phyloP scores from a whole-genome alignment of 345 rosid species.

The Hirschfeldia incana region DNA sequence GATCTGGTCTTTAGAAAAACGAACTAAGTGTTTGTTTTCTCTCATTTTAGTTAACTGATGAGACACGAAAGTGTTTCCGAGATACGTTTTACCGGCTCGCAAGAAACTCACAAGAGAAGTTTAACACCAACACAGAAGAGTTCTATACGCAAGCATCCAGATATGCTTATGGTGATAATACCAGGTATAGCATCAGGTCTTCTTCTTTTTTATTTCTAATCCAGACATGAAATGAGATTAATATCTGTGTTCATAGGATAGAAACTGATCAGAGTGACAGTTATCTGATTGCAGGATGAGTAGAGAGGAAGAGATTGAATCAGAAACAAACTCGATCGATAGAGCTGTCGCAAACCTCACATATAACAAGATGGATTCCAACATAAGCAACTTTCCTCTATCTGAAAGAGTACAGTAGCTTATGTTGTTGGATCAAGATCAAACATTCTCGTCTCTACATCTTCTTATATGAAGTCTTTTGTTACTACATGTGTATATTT shows the following conservation, averaged over 20 bases:
- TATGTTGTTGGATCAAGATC: constrained; percentile 17
- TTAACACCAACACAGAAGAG: constrained; percentile 28
- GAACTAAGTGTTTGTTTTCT: background rate
- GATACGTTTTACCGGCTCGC: constrained; percentile 91
- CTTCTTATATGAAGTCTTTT: background rate
- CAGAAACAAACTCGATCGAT: constrained; percentile 71
- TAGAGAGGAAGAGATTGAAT: constrained; percentile 47
- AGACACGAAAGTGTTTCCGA: constrained; percentile 71
- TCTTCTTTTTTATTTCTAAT: background rate
- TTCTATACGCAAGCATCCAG: constrained; percentile 24
- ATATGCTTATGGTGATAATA: constrained; percentile 29
- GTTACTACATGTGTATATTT: constrained; percentile 21
- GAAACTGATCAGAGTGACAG: constrained; percentile 10
- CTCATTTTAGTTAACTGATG: constrained; percentile 52
- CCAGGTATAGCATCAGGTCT: constrained; percentile 24
- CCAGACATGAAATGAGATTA: background rate
- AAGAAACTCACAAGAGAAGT: constrained; percentile 49
- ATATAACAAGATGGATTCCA: constrained; percentile 62
- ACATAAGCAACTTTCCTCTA: constrained; percentile 39
- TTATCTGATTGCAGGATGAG: constrained; percentile 44
- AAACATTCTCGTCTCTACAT: constrained; percentile 7
- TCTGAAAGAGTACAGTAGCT: constrained; percentile 37
- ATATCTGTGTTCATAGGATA: background rate
- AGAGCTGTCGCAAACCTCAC: constrained; percentile 79
- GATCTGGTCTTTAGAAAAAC: background rate